Conservation (phyloP, 805 yeast species). For the Teunomyces lycoperdinae region DNA sequence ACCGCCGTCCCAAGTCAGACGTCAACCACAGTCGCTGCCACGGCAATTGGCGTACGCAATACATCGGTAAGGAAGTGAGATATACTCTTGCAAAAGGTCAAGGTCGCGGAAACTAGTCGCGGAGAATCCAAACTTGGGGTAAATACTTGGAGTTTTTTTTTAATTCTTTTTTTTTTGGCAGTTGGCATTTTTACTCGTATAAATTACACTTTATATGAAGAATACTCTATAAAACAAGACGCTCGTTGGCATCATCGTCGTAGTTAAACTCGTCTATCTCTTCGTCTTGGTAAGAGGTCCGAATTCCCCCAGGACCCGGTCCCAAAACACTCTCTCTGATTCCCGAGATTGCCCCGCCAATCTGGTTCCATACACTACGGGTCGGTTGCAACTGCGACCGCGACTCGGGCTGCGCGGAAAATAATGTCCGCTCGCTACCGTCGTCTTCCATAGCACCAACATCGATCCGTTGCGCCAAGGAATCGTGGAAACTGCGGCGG, state of each 20-base stretch:
- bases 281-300: constrained; percentile 22
- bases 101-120: neutral
- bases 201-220: neutral
- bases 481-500: constrained; percentile 22
- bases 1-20: neutral
- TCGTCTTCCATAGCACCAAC: constrained; percentile 14
- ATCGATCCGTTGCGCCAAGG: constrained; percentile 21
- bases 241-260: constrained; percentile 35
- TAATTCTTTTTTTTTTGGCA: neutral
- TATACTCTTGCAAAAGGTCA: neutral
- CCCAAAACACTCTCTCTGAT: constrained; percentile 8
- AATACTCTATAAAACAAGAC: constrained; percentile 23
- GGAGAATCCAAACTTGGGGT: neutral
- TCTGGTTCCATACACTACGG: constrained; percentile 23
- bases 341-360: constrained; percentile 24
- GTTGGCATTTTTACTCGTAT: neutral
- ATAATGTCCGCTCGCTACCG: constrained; percentile 3
- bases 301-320: constrained; percentile 13
- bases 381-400: neutral
- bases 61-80: neutral
- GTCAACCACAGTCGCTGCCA: neutral
- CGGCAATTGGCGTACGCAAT: neutral
- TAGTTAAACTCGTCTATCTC: constrained; percentile 29
- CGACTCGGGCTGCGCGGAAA: neutral
- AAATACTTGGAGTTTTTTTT: neutral